These are phyloP conservation scores for Backusella parvicylindrica DNA, from an alignment of 192 early-diverging fungal genomes.

Conservation along the genomic window DNA sequence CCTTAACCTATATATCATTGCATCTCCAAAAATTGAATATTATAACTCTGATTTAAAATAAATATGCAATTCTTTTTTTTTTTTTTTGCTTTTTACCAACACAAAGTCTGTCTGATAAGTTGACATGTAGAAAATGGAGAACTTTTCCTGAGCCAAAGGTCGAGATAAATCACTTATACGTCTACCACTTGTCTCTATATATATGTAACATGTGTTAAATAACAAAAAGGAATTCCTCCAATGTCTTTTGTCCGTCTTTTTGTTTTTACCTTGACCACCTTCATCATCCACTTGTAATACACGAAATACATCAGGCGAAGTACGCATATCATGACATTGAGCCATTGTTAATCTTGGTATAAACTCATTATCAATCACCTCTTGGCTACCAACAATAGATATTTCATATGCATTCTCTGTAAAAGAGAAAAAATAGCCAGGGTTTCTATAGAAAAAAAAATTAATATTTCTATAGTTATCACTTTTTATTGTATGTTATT, in stretches of 20 bases:
- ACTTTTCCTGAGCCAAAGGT: conserved; percentile 54
- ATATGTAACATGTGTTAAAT: neutral
- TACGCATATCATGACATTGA: conserved; percentile 39
- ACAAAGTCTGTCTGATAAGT: conserved; percentile 75
- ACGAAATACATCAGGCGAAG: conserved; percentile 57
- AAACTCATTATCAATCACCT: conserved; percentile 56
- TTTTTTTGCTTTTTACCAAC: conserved; percentile 43
- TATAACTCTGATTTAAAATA: neutral
- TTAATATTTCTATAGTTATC: neutral
- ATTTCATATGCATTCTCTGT: conserved; percentile 70
- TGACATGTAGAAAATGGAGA: conserved; percentile 72
- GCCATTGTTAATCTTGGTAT: conserved; percentile 26
- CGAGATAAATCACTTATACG: conserved; percentile 56
- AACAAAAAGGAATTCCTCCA: too few relatives aligned
- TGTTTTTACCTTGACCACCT: conserved; percentile 40
- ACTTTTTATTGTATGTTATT: neutral
- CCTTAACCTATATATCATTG: conserved; percentile 64
- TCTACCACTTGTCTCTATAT: conserved; percentile 39
- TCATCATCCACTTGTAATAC: conserved; percentile 66
- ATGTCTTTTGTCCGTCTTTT: too few relatives aligned
- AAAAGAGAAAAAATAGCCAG: conserved; percentile 57
- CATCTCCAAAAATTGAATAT: too few relatives aligned
- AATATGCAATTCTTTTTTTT: neutral
- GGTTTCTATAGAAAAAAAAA: conserved; percentile 15
- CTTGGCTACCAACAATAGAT: conserved; percentile 58